These are phyloP conservation scores for Malassezia obtusa DNA, from an alignment of 1,284 basidiomycete species.

Conservation along the genomic window DNA sequence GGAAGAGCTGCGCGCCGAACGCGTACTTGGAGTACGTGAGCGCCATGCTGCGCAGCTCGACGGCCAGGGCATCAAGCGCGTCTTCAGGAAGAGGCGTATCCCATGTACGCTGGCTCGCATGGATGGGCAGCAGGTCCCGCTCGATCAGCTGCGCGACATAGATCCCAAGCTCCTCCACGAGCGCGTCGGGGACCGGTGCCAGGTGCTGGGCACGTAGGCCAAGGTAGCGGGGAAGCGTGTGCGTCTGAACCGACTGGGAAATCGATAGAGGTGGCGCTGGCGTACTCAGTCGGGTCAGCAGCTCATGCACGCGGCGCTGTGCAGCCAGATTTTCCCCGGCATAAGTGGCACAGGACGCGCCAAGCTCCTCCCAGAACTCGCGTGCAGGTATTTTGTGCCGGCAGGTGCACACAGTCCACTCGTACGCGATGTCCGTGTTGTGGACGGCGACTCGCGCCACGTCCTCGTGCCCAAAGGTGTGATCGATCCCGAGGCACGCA, in stretches of 20 bases:
- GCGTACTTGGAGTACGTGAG: slow-evolving; percentile 3
- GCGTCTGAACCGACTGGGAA: not conserved
- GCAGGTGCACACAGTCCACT: slow-evolving; percentile 1
- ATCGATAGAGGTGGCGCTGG: not conserved
- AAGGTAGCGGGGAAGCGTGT: slow-evolving; percentile 8
- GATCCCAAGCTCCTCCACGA: not conserved
- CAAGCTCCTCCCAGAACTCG: slow-evolving; percentile 9
- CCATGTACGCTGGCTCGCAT: not conserved
- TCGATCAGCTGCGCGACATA: not conserved
- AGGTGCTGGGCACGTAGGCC: not conserved
- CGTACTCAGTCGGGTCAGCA: not conserved
- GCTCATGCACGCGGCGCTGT: not conserved
- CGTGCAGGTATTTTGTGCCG: not conserved
- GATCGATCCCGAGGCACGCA: not conserved
- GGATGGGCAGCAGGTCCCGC: not conserved
- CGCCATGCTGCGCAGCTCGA: slow-evolving; percentile 7
- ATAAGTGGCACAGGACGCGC: not conserved
- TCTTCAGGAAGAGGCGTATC: not conserved
- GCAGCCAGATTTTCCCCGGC: not conserved
- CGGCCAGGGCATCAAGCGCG: slow-evolving; percentile 3
- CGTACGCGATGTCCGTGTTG: slow-evolving; percentile 1
- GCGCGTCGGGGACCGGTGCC: not conserved
- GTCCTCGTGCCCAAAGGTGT: not conserved
- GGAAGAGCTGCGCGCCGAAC: slow-evolving; percentile 9
- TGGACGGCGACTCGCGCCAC: not conserved